Evolutionary conservation across 73 alveolate species (phyloP), one percentile per base, ranked within the genome.

Genomic region (Stentor roeselii): DNA sequence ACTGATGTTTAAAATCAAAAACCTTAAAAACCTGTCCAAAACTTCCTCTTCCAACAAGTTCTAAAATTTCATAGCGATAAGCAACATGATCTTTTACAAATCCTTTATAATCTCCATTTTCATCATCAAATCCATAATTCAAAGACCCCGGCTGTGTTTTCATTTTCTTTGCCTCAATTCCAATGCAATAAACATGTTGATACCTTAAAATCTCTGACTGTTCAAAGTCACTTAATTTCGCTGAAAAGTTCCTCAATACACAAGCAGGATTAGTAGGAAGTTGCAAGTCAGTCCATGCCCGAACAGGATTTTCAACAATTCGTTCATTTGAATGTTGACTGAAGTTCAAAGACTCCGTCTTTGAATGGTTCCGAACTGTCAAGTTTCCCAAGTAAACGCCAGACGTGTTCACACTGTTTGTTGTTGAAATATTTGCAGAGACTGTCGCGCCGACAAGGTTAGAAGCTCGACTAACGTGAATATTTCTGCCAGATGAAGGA

Each of bases 21-120:
- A 94, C 93, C 89, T 92, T 97, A 59, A 88, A 67, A 11, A 95
- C 98, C 40, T 78, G 86, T n/a, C 99, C 99, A 87, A 93, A 97
- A 2, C 98, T 86, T 1, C 99, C 99, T 82, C 93, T 90, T 41
- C 99, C 99, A 50, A 95, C 60, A 58, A 82, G 84, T 76, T 95
- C 92, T 11, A 97, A 58, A 40, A 97, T 83, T 82, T 97, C 98
- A 92, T 86, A 95, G 76, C 98, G 83, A 78, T 97, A 95, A 75
- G 92, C 78, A 42, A 97, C 86, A 78, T 91, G 94, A 75, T 97
- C 99, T 42, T 90, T 90, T 30, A 76, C 36, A 86, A 83, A 86
- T 40, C 60, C 78, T 36, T 82, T 88, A 77, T 92, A 97, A 78
- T 94, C 95, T 76, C 98, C 98, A 39, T 94, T 93, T 34, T 96